Evolutionary conservation across 768 basidiomycete genomes (phyloP), one percentile per base, ranked within the genome.

Genomic region (Pholiota molesta): DNA sequence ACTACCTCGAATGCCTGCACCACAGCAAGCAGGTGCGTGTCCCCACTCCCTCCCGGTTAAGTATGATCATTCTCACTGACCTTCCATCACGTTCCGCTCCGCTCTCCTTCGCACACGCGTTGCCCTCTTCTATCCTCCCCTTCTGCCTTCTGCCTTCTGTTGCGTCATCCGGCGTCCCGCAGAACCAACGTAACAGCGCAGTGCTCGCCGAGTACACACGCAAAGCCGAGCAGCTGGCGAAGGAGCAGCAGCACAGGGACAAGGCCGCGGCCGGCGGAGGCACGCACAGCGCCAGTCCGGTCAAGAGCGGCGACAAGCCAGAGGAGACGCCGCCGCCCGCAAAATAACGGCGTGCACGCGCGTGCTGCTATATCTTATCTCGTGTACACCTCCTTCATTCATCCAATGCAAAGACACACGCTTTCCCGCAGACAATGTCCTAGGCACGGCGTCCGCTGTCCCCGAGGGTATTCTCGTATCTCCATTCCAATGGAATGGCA

Each of bases 1-100:
- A 97, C 75, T 98, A 98, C 77, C 71, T 96, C 59, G 94, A 96
- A 73, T 97, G 96, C 74, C 77, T 98, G 60, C 95, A 97, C 73
- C 87, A 89, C 71, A 86, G 85, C 28, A 91, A 95, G 76, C 94
- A 95, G 87, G 96, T 94, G 65, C 70, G 86, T 68, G 47, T 54
- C 7, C 31, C 31, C 31, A 7, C 19, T 21, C 14, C 11, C 1
- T 13, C 9, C 13, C 47, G 5, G 9, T 26, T 19, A n/a, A n/a
- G n/a, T n/a, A 23, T 26, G 2, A 23, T 19, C 13, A 44, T 44
- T 49, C 23, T 26, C 23, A 8, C 23, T 49, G 47, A 49, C 37
- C 54, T 55, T 55, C 33, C 54, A 17, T 14, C 35, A 37, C 16
- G 19, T 13, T 16, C 19, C 33, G 10, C 4, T 19, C n/a, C 54